Base-by-base conservation (phyloP, 1,284 basidiomycete species). In the Laetiporus sulphureus region DNA sequence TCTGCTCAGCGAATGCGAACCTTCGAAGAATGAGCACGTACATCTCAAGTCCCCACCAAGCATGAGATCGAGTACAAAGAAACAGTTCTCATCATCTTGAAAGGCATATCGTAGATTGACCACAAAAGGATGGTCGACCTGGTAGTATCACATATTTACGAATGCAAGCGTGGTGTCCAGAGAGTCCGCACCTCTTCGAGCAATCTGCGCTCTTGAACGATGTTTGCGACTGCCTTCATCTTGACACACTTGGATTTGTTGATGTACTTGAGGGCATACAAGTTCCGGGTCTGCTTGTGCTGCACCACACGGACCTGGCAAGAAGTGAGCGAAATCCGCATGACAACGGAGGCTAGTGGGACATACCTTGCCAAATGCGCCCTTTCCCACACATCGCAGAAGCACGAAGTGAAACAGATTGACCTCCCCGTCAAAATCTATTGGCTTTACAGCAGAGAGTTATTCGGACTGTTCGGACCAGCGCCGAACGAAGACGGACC, bases 211-310 rank as follows among this genome's bases (percentile, higher is more conserved):
- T 97, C 95, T 63, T 98, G 94, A 36, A 99, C 84, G 59, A 98
- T 92, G 63, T 99, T 98, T 32, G 91, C 84, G 23, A 97, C 92
- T 1, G 94, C 93, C 58, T 91, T 92, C 91, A 96, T 96, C 72
- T 93, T 94, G 51, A 96, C 90, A 59, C 93, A 97, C 73, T 95
- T 95, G 27, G 83, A 63, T 65, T 99, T 99, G 75, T 98, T 98
- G 69, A 99, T 99, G 68, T 99, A 99, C 66, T 99, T 99, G 62
- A 99, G 80, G 7, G 95, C 95, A 58, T 94, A 98, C 24, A 99
- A 73, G 19, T 92, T 88, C 48, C 91, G 87, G 13, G 91, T 89
- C 66, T 97, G 91, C 60, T 98, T 99, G 70, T 98, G 95, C 66
- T 98, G 93, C 5, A 99, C 94, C 39, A 99, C 94, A 38, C 94